Base-by-base conservation (phyloP, 176 grass and related monocot genomes). In the Carex myosuroides region DNA sequence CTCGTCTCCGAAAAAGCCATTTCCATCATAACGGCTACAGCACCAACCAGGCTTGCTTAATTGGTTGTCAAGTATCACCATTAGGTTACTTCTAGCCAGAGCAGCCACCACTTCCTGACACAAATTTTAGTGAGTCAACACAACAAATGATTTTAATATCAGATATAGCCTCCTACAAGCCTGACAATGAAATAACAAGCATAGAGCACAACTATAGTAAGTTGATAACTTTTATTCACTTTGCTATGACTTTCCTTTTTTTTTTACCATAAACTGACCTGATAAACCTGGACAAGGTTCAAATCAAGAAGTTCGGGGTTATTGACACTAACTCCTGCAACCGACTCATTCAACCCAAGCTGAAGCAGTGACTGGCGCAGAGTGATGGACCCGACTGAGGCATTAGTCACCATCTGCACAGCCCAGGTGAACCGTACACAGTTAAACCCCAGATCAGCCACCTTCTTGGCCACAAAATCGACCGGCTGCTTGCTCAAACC, bases 31-130 rank as follows among this genome's bases (percentile, higher is more conserved):
- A 72, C 26, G 81, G 68, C 92, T 94, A 79, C 95, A 98, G 73
- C 92, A 94, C 95, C 95, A 98, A 59, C 91, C 86, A 62, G 92
- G 91, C 55, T 85, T 94, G 17, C 89, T 98, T 52, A 98, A 89
- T 92, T 98, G 95, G 69, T 98, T 98, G 90, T 98, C 95, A 81
- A 94, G 92, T 89, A 98, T 98, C 64, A 94, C 86, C 95, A 98
- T 98, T 65, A 98, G 79, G 59, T 85, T 87, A 66, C 89, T 93
- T 83, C 83, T 93, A 22, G 83, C 88, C 79, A 98, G 79, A 89
- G 86, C 80, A 69, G 86, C 84, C 11, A 98, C 91, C 65, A 98
- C 92, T 81, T 92, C 89, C 95, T 98, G 86, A 29, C 50, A 42
- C 64, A 79, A 30, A 32, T 77, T 87, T 61, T 52, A 18, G 6